These are phyloP conservation scores for Rutidosis leptorrhynchoides DNA, from an alignment of 129 eudicot species.

Conservation along the genomic window DNA sequence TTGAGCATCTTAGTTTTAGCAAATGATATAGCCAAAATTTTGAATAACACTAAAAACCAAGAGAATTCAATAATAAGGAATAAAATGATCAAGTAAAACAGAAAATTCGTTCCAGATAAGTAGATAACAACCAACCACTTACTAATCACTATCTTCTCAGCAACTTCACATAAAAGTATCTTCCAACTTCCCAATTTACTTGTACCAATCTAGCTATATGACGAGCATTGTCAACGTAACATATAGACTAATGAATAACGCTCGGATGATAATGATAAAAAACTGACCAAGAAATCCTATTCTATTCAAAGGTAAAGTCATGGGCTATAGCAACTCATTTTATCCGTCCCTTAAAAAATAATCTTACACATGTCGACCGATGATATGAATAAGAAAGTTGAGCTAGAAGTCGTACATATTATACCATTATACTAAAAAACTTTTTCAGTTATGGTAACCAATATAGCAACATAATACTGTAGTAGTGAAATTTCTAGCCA, in stretches of 20 bases:
- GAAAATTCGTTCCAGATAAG: no score
- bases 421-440: neutral
- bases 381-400: neutral
- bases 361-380: neutral
- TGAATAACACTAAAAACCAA: no score
- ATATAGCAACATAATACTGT: slow-evolving; percentile 7
- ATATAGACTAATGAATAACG: neutral
- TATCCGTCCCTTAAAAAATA: neutral
- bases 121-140: no score
- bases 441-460: neutral
- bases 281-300: neutral
- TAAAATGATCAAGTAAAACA: no score
- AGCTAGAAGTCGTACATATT: no score
- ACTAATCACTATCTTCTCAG: no score
- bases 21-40: no score
- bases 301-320: slow-evolving; percentile 15
- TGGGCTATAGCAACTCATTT: slow-evolving; percentile 20
- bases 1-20: no score
- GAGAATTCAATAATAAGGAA: no score
- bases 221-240: neutral
- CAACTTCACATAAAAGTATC: no score
- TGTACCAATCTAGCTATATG: neutral
- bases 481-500: neutral
- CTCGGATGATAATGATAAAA: neutral
- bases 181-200: neutral